A percentile compares a stretch with the other conserved stretches of the same genome.
Conservation (phyloP, 2,329 filamentous ascomycete genomes). For the Macrophomina tecta region DNA sequence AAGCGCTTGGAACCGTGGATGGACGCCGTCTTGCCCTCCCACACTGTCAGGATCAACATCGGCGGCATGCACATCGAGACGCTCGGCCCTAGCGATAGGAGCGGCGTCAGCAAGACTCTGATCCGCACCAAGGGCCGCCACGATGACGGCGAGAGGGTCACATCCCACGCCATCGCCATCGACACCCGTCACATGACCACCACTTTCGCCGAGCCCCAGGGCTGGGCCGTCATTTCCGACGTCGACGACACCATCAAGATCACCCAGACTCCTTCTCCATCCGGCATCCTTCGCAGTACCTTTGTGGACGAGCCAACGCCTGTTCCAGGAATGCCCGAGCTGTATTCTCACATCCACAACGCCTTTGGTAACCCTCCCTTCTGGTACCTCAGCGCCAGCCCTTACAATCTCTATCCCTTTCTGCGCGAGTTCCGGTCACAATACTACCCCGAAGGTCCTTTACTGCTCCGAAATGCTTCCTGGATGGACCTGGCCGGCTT, state of each 20-base stretch:
- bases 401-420: conserved; percentile 93
- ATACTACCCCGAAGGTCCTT: conserved; percentile 76
- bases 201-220: conserved; percentile 74
- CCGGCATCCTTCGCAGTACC: conserved; percentile 81
- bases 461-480: conserved; percentile 83
- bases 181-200: conserved; percentile 68
- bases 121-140: conserved; percentile 57
- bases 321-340: conserved; percentile 80
- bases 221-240: conserved; percentile 87
- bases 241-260: conserved; percentile 96
- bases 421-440: conserved; percentile 73
- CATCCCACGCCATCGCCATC: conserved; percentile 40
- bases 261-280: conserved; percentile 79
- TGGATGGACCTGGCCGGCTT: conserved; percentile 86
- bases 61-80: conserved; percentile 41
- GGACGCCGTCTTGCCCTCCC: conserved; percentile 74
- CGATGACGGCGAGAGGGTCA: conserved; percentile 41
- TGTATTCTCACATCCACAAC: conserved; percentile 72
- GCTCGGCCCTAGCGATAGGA: conserved; percentile 72
- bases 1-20: conserved; percentile 77
- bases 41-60: conserved; percentile 71
- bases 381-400: conserved; percentile 93
- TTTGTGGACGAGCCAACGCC: conserved; percentile 78
- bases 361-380: conserved; percentile 70
- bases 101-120: conserved; percentile 73